Base-by-base conservation (phyloP, 1,284 basidiomycete species). In the Puccinia triticina region DNA sequence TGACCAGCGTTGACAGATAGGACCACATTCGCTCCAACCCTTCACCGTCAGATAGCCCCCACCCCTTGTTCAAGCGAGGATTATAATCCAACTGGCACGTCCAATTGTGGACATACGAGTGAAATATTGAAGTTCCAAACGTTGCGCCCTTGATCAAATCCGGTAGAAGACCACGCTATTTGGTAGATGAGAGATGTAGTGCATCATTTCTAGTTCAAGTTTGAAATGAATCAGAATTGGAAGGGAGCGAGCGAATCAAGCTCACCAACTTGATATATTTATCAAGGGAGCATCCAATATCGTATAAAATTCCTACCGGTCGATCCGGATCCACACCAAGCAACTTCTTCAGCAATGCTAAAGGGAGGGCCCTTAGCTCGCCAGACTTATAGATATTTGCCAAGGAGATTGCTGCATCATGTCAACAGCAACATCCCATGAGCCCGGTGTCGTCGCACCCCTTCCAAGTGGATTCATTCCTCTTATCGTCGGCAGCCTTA, bases 401-500 rank as follows among this genome's bases (percentile, higher is more conserved):
- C n/a, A n/a, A n/a, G n/a, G n/a, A n/a, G n/a, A n/a, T n/a, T n/a
- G n/a, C n/a, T n/a, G 57, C 50, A 76, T 57, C 53, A 57, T 76
- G 74, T 59, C 74, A 37, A 26, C 74, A 75, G 23, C 46, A 40
- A 43, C 69, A 72, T 43, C 69, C 69, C 40, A 72, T 72, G 11
- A 72, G 48, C 18, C 37, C 71, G 18, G 71, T 73, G 29, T 73
- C 43, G 43, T 73, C 71, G 29, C 71, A 73, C 8, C 29, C 40
- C 43, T 53, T 46, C 71, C 43, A 73, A 3, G 71, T 73, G 37
- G 71, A 73, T 5, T 46, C 40, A 48, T 53, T 73, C 46, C 71
- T 43, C 46, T 46, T 50, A 48, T 73, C 43, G 26, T 73, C 32
- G 29, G 71, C 71, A n/a, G 71, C 48, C 32, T 29, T 74, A n/a